phyloP scores from a whole-genome alignment of 257 asterid species.

The Euphrasia confusa region DNA sequence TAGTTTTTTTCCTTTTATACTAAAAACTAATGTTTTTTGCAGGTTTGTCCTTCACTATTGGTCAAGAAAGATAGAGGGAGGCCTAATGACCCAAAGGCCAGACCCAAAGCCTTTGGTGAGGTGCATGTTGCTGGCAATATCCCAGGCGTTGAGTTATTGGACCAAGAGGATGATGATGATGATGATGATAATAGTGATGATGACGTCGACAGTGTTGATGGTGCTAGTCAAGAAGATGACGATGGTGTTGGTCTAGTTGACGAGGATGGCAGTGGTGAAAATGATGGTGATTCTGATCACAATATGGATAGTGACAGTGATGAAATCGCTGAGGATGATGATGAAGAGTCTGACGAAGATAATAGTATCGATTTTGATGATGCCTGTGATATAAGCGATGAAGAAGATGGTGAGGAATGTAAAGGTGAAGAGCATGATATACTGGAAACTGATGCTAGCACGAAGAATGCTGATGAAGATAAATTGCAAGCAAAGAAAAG shows the following conservation, averaged over 20 bases:
- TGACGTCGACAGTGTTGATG: slow-evolving; percentile 34
- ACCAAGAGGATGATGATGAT: slow-evolving; percentile 35
- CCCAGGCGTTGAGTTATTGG: slow-evolving; percentile 81
- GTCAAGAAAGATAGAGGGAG: slow-evolving; percentile 92
- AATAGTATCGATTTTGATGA: slow-evolving; percentile 28
- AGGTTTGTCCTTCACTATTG: slow-evolving; percentile 89
- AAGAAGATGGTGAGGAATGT: slow-evolving; percentile 30
- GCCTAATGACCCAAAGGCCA: slow-evolving; percentile 62
- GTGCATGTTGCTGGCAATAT: slow-evolving; percentile 57
- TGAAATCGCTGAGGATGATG: slow-evolving; percentile 34
- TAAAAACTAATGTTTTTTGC: slow-evolving; percentile 24
- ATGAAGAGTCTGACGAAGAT: slow-evolving; percentile 39
- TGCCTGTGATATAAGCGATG: slow-evolving; percentile 32
- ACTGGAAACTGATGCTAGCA: slow-evolving; percentile 17
- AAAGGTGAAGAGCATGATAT: slow-evolving; percentile 33
- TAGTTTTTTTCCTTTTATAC: slow-evolving; percentile 1
- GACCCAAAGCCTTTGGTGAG: slow-evolving; percentile 86
- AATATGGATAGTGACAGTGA: slow-evolving; percentile 30
- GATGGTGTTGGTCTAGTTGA: slow-evolving; percentile 25
- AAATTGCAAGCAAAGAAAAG: slow-evolving; percentile 47
- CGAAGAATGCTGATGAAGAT: slow-evolving; percentile 25
- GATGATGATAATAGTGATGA: slow-evolving; percentile 35
- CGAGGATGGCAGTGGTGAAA: slow-evolving; percentile 33
- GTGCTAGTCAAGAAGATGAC: slow-evolving; percentile 32
- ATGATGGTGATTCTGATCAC: slow-evolving; percentile 33